A percentile compares a stretch with the other conserved stretches of the same genome.
These are phyloP conservation scores for Zymoseptoria crescenta DNA, from an alignment of 2,329 filamentous ascomycete genomes.

Conservation along the genomic window DNA sequence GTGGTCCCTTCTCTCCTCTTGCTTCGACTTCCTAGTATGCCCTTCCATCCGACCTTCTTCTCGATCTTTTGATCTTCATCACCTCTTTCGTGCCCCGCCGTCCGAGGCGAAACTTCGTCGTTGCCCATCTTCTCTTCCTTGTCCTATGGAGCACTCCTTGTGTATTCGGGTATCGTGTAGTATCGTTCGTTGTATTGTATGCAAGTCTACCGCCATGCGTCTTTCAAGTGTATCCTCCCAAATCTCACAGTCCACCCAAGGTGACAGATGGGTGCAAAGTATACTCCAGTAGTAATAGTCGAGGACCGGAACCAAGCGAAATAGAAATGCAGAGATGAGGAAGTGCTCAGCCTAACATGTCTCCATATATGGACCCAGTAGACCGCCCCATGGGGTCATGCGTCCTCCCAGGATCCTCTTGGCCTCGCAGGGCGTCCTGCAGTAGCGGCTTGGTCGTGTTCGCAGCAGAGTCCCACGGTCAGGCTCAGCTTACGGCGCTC, in stretches of 20 bases:
- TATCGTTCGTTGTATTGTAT: background rate
- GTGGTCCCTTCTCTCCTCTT: background rate
- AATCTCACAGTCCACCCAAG: background rate
- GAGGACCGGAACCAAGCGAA: background rate
- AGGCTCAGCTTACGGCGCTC: background rate
- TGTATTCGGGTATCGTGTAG: background rate
- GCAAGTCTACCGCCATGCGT: background rate
- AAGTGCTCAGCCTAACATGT: background rate
- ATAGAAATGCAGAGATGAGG: background rate
- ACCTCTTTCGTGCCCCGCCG: background rate
- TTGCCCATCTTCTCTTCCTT: background rate
- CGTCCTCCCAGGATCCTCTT: background rate
- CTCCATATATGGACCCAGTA: background rate
- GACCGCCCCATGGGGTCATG: background rate
- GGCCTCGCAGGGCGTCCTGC: background rate
- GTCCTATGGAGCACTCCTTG: background rate
- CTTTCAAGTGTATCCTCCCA: too few species aligned
- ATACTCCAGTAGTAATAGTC: background rate
- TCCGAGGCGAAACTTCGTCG: background rate
- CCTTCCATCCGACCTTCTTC: background rate
- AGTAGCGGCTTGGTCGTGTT: background rate
- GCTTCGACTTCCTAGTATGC: background rate
- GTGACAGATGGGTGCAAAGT: background rate
- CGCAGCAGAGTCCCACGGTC: background rate
- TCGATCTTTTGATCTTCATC: background rate